Evolutionary conservation across 2,329 filamentous ascomycete genomes (phyloP).

Genomic region (Fusarium neocosmosporiellum): DNA sequence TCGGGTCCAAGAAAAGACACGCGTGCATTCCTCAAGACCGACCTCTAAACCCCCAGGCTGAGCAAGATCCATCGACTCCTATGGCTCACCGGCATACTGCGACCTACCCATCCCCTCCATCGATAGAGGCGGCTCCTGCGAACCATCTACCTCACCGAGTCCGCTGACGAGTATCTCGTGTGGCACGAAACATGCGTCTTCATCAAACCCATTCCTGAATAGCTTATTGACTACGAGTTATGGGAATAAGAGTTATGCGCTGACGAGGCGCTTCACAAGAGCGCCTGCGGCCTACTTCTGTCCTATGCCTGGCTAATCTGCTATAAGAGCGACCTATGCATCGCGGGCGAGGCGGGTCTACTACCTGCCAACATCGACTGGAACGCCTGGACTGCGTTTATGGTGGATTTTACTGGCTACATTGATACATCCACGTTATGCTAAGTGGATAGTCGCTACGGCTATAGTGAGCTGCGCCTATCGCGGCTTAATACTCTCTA

Average conservation of each 20-base stretch:
- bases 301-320: not conserved
- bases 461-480: too few species aligned
- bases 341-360: not conserved
- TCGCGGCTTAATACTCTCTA: slow-evolving; percentile 19
- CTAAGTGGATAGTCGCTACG: too few species aligned
- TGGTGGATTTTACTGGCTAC: too few species aligned
- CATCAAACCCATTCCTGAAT: slow-evolving; percentile 15
- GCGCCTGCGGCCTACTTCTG: not conserved
- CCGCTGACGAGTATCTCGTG: slow-evolving; percentile 15
- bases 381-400: too few species aligned
- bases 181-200: slow-evolving; percentile 16
- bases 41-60: slow-evolving; percentile 3
- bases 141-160: slow-evolving; percentile 13
- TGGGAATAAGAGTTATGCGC: slow-evolving; percentile 3
- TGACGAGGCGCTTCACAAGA: not conserved
- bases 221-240: slow-evolving; percentile 11
- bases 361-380: not conserved
- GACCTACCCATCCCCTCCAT: slow-evolving; percentile 13
- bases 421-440: too few species aligned
- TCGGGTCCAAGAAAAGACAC: not conserved
- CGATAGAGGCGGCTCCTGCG: slow-evolving; percentile 9
- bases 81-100: slow-evolving; percentile 24
- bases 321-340: not conserved
- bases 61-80: not conserved
- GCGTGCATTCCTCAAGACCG: not conserved